Conservation (phyloP, 192 early-diverging fungal genomes). For the Thamnidium elegans region DNA sequence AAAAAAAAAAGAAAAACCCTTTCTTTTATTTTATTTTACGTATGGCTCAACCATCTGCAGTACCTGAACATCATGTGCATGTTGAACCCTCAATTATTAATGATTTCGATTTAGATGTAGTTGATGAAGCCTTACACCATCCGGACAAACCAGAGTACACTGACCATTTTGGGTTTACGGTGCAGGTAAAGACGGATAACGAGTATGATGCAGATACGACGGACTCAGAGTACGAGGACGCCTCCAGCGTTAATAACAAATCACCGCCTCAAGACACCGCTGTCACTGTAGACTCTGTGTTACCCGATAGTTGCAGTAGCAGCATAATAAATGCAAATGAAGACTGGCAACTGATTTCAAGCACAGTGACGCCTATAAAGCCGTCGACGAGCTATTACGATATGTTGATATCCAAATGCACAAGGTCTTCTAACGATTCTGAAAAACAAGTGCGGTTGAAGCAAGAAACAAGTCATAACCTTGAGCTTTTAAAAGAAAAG, state of each 20-base stretch:
- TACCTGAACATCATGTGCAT: too few species aligned
- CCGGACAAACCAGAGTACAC: not conserved
- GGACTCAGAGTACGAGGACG: too few species aligned
- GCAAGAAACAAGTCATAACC: not conserved
- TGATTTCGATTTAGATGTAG: not conserved
- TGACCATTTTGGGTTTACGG: not conserved
- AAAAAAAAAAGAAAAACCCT: too few species aligned
- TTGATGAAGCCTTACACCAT: constrained; percentile 2
- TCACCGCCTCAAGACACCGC: too few species aligned
- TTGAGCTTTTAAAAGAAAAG: not conserved
- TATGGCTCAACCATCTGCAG: not conserved
- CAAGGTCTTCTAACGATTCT: not conserved
- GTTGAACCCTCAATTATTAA: not conserved
- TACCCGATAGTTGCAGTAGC: too few species aligned
- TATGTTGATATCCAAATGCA: constrained; percentile 6
- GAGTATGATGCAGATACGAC: too few species aligned
- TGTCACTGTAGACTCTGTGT: too few species aligned
- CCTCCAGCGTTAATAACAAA: too few species aligned
- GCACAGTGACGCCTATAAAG: not conserved
- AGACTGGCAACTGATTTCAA: constrained; percentile 14
- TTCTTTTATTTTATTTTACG: not conserved
- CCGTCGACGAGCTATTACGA: constrained; percentile 6
- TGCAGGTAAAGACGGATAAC: too few species aligned
- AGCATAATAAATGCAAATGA: not conserved
- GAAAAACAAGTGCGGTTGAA: constrained; percentile 1